Base-by-base conservation (phyloP, 352 stramenopile genomes). In the Phytophthora idaei region DNA sequence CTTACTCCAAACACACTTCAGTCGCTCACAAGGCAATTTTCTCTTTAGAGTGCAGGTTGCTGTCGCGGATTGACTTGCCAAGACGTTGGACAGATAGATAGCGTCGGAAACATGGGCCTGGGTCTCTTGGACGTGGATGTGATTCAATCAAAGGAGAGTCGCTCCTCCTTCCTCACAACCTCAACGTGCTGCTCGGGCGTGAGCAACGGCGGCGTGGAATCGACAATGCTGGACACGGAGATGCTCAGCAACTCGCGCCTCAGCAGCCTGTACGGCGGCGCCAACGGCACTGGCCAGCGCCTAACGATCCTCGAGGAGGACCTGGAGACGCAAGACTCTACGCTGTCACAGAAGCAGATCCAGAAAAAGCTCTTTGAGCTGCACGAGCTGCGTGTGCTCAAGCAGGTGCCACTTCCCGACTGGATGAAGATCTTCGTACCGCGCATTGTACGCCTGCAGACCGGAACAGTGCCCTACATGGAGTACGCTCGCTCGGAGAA, bases 361-460 rank as follows among this genome's bases (percentile, higher is more conserved):
- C 78, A 87, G 64, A 66, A 72, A 60, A 81, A 83, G 57, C 72
- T 90, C 10, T 90, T 90, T 63, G 59, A 67, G 49, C 52, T 67
- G 27, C 64, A 74, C 62, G 45, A 69, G 1, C 57, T 90, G 44
- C 82, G 80, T 15, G 80, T 88, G 61, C 78, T 86, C 29, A 90
- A 90, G 74, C 82, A 90, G 67, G 74, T 81, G 15, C 82, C 82
- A 17, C 63, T 88, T 61, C 78, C 82, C 14, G 67, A 89, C 64
- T 91, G 83, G 83, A 87, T 91, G 73, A 90, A 89, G 58, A 80
- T 91, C n/a, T 91, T 90, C 62, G 78, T 90, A 54, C 80, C 79
- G 5, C 80, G 83, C 54, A 48, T 88, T 47, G 77, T 91, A 44
- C 76, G 77, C 9, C 67, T 91, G 36, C 81, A 90, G 69, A 87